These are phyloP conservation scores for Teratosphaeria gauchensis DNA, from an alignment of 2,329 filamentous ascomycete species.

Conservation along the genomic window DNA sequence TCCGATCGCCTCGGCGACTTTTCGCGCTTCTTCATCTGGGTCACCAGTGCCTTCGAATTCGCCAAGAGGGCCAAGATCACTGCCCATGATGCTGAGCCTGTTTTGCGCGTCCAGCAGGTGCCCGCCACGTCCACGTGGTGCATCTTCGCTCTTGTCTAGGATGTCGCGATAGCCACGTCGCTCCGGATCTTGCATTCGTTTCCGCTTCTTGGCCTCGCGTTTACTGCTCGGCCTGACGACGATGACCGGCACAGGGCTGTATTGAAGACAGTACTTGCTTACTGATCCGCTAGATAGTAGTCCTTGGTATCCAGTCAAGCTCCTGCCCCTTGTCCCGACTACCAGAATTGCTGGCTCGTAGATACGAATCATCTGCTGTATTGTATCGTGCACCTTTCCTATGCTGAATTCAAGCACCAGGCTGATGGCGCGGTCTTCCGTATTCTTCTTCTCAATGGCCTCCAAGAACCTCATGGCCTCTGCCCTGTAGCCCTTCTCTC, in stretches of 20 bases:
- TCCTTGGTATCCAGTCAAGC: constrained; percentile 75
- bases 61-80: constrained; percentile 25
- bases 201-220: constrained; percentile 80
- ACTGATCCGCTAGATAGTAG: constrained; percentile 72
- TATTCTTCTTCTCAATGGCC: constrained; percentile 69
- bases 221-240: constrained; percentile 83
- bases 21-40: constrained; percentile 27
- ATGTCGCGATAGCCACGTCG: constrained; percentile 71
- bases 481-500: constrained; percentile 52
- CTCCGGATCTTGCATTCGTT: constrained; percentile 66
- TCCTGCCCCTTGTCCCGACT: constrained; percentile 78
- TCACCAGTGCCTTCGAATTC: constrained; percentile 17
- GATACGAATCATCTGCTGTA: constrained; percentile 83
- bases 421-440: constrained; percentile 72
- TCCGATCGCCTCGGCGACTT: constrained; percentile 31
- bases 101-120: constrained; percentile 44
- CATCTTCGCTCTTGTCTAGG: constrained; percentile 51
- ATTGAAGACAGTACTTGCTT: constrained; percentile 89
- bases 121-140: constrained; percentile 34
- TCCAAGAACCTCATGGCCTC: constrained; percentile 68
- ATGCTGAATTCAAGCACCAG: constrained; percentile 79
- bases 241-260: constrained; percentile 85
- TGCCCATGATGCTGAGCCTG: constrained; percentile 35
- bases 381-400: constrained; percentile 81
- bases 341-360: constrained; percentile 88